These are phyloP conservation scores for Symmetrospora coprosmae DNA, from an alignment of 768 basidiomycete genomes.

Conservation along the genomic window DNA sequence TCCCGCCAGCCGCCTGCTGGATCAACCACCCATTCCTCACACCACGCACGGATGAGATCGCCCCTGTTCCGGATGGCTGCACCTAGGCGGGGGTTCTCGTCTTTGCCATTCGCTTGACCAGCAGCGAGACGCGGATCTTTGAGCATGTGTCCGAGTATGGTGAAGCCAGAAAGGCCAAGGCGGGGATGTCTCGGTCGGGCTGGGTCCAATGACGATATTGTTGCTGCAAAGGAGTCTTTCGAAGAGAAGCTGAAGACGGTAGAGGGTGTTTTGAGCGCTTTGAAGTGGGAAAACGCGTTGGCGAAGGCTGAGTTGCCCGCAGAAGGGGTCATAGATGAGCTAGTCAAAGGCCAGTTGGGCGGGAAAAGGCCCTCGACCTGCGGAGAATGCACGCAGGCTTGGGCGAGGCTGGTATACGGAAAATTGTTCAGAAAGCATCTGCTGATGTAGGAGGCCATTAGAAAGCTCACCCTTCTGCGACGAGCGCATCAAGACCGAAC, in stretches of 20 bases:
- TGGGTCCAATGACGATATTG: constrained; percentile 13
- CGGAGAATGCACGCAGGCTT: constrained; percentile 26
- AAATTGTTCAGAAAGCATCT: background rate
- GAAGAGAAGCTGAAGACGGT: background rate
- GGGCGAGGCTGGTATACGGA: constrained; percentile 27
- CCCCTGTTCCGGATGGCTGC: constrained; percentile 20
- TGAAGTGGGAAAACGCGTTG: constrained; percentile 8
- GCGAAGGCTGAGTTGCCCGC: constrained; percentile 16
- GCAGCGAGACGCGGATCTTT: constrained; percentile 29
- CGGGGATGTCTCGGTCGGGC: constrained; percentile 17
- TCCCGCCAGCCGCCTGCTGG: constrained; percentile 27
- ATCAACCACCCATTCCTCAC: constrained; percentile 30
- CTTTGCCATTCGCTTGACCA: constrained; percentile 21
- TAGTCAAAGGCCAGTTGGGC: constrained; percentile 24
- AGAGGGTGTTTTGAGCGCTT: background rate
- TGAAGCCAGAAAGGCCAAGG: constrained; percentile 30
- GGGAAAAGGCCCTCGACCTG: constrained; percentile 23
- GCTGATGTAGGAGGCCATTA: background rate
- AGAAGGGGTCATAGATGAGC: constrained; percentile 5
- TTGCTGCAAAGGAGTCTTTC: constrained; percentile 20
- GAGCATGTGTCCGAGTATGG: constrained; percentile 29
- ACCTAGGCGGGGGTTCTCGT: constrained; percentile 27
- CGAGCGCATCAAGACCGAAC: constrained; percentile 29
- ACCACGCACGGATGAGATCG: constrained; percentile 20
- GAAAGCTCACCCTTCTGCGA: constrained; percentile 27